A percentile compares a stretch with the other conserved stretches of the same genome.
phyloP scores from a whole-genome alignment of 2,329 filamentous ascomycete species.

The Cordyceps militaris region DNA sequence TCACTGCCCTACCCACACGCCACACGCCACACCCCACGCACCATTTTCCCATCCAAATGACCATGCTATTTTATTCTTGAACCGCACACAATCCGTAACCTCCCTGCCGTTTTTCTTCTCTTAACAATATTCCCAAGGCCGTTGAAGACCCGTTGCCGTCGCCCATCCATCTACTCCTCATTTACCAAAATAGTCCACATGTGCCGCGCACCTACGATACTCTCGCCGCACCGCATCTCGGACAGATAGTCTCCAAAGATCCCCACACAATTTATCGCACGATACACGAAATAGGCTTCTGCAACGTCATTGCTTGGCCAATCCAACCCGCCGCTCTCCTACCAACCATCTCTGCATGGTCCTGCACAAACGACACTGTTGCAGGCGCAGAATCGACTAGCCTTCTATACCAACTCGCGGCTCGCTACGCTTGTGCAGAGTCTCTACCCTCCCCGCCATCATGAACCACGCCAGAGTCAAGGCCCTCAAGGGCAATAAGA shows the following conservation, averaged over 20 bases:
- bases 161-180: neutral
- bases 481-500: slow-evolving; percentile 65
- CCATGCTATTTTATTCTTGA: neutral
- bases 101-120: neutral
- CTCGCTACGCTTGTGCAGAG: neutral
- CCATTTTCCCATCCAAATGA: neutral
- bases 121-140: neutral
- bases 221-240: neutral
- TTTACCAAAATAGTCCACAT: neutral
- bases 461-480: slow-evolving; percentile 64
- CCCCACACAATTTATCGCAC: neutral
- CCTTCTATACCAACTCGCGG: slow-evolving; percentile 15
- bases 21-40: neutral
- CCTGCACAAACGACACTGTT: neutral
- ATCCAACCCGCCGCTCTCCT: neutral
- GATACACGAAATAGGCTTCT: neutral
- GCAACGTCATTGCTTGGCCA: neutral
- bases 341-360: neutral
- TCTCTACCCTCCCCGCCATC: slow-evolving; percentile 5
- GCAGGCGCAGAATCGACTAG: slow-evolving; percentile 14
- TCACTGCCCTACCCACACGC: neutral
- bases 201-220: slow-evolving; percentile 11
- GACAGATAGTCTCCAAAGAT: neutral
- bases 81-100: neutral
- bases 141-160: neutral